A percentile compares a stretch with the other conserved stretches of the same genome.
Evolutionary conservation across 495 filamentous ascomycete species (phyloP).

Genomic region (Rusavskia elegans): DNA sequence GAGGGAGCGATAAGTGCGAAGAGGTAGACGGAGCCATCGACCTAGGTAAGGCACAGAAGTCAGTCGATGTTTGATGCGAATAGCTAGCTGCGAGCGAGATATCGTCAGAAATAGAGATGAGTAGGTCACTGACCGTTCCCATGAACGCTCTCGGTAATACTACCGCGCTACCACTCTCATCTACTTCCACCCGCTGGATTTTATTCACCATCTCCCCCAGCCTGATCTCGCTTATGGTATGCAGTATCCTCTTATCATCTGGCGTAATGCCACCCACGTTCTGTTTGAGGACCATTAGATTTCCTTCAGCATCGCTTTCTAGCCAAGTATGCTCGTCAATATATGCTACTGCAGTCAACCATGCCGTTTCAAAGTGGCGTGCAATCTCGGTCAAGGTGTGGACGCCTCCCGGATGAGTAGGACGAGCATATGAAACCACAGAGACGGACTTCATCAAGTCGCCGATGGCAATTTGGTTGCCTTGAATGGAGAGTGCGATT

Average conservation of each 20-base stretch:
- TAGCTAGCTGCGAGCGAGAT: too few species aligned
- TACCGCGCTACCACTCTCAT: conserved; percentile 39
- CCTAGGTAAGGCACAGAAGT: conserved; percentile 25
- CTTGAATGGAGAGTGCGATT: conserved; percentile 53
- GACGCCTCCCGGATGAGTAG: conserved; percentile 21
- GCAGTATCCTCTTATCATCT: conserved; percentile 55
- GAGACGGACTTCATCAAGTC: conserved; percentile 91
- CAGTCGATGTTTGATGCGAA: too few species aligned
- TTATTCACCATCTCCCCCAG: conserved; percentile 87
- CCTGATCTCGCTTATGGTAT: conserved; percentile 62
- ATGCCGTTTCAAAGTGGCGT: conserved; percentile 64
- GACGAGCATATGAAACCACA: conserved; percentile 48
- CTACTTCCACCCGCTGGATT: conserved; percentile 44
- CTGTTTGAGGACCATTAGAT: conserved; percentile 60
- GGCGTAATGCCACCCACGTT: conserved; percentile 55
- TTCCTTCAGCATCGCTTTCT: conserved; percentile 71
- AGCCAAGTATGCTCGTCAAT: conserved; percentile 63
- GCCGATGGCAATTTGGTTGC: conserved; percentile 54
- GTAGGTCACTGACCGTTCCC: conserved; percentile 47
- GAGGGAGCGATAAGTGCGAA: conserved; percentile 57
- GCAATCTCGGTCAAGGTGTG: conserved; percentile 53
- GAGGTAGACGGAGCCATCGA: conserved; percentile 84
- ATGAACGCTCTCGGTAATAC: conserved; percentile 75
- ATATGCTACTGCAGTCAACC: conserved; percentile 61
- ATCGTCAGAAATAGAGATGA: not conserved